A percentile compares a stretch with the other conserved stretches of the same genome.
These are phyloP conservation scores for Rhodotorula mucilaginosa DNA, from an alignment of 1,284 basidiomycete genomes.

Conservation along the genomic window DNA sequence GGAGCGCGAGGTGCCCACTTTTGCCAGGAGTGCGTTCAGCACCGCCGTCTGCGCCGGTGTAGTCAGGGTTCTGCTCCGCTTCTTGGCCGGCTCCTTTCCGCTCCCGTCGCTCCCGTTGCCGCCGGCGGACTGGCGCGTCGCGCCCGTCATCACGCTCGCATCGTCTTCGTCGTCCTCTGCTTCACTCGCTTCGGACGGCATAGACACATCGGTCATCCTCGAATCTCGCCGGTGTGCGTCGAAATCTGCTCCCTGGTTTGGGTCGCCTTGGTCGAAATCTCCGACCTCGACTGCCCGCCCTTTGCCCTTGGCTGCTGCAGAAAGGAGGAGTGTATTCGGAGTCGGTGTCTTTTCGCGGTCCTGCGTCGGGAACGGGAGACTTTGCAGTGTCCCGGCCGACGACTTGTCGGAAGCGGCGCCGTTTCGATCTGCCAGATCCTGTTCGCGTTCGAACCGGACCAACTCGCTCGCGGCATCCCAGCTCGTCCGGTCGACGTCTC, in stretches of 20 bases:
- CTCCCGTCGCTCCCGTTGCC: slow-evolving; percentile 3
- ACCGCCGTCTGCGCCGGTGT: slow-evolving; percentile 79
- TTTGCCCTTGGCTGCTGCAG: background rate
- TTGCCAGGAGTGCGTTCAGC: slow-evolving; percentile 70
- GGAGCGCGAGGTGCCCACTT: slow-evolving; percentile 47
- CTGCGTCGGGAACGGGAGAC: background rate
- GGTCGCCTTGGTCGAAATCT: no score
- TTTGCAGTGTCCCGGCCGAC: background rate
- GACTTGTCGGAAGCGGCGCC: background rate
- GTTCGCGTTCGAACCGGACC: slow-evolving; percentile 11
- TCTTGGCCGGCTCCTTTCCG: slow-evolving; percentile 48
- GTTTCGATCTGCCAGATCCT: background rate
- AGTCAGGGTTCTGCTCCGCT: slow-evolving; percentile 66
- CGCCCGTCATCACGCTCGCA: slow-evolving; percentile 11
- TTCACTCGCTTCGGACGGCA: slow-evolving; percentile 1
- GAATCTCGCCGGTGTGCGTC: background rate
- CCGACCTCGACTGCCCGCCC: background rate
- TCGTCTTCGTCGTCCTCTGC: slow-evolving; percentile 24
- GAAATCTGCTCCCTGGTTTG: no score
- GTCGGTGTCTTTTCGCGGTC: slow-evolving; percentile 18
- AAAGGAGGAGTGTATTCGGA: background rate
- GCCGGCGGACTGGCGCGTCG: slow-evolving; percentile 1
- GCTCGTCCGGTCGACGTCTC: slow-evolving; percentile 15
- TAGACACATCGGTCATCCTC: background rate
- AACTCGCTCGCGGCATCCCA: slow-evolving; percentile 32